Percentiles rank a stretch among this genome's conserved stretches.
phyloP scores from a whole-genome alignment of 148 eudicot genomes.

The Camellia lanceoleosa region DNA sequence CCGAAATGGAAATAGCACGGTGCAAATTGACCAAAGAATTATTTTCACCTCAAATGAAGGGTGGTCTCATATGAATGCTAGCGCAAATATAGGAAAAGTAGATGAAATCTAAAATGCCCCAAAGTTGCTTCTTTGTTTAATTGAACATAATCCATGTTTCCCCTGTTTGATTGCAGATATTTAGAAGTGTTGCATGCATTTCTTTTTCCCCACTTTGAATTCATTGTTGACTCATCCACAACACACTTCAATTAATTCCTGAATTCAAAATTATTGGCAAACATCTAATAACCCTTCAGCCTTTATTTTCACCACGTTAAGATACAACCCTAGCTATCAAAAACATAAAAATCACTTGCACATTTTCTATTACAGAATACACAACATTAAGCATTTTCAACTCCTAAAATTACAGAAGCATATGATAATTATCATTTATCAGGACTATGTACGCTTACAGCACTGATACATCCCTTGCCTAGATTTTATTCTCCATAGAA shows the following conservation, averaged over 20 bases:
- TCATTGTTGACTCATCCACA: not conserved
- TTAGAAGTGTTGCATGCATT: not conserved
- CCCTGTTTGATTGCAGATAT: not conserved
- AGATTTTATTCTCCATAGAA: conserved; percentile 13
- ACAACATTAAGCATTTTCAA: not conserved
- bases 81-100: not conserved
- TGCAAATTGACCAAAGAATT: not conserved
- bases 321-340: not conserved
- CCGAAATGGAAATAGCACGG: not conserved
- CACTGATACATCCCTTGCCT: not conserved
- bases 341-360: not conserved
- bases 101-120: not conserved
- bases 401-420: not conserved
- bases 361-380: not conserved
- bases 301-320: not conserved
- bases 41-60: not conserved
- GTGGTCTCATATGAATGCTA: not conserved
- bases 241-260: not conserved
- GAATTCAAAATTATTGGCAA: not conserved
- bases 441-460: not conserved
- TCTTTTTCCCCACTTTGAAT: not conserved
- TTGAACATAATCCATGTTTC: not conserved
- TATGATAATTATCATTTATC: not conserved
- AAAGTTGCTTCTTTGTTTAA: not conserved
- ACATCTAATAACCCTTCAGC: not conserved